Evolutionary conservation across 2,329 filamentous ascomycete genomes (phyloP).

Genomic region (Erysiphe pulchra): DNA sequence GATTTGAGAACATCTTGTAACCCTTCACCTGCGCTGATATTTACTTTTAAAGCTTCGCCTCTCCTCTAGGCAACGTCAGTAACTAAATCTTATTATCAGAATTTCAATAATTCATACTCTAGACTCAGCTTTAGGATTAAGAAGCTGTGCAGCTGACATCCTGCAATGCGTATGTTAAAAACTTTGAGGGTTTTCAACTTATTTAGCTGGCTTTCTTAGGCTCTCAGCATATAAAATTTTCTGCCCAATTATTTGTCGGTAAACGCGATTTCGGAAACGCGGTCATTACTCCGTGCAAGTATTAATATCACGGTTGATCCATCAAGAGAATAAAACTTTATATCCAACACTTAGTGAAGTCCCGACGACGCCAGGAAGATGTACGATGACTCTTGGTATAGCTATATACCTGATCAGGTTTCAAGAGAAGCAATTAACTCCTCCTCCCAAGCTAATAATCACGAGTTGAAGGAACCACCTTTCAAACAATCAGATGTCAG

Average conservation of each 20-base stretch:
- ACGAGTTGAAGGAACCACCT: conserved; percentile 42
- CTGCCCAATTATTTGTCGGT: too few relatives aligned
- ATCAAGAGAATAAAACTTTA: too few relatives aligned
- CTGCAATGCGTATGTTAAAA: conserved; percentile 3
- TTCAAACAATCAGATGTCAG: conserved; percentile 39
- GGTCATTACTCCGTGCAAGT: not conserved
- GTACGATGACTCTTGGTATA: conserved; percentile 74
- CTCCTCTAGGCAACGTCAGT: conserved; percentile 37
- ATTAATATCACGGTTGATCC: too few relatives aligned
- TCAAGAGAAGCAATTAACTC: conserved; percentile 19
- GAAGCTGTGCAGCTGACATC: conserved; percentile 94
- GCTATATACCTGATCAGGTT: conserved; percentile 35
- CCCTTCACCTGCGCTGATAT: conserved; percentile 90
- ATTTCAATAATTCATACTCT: conserved; percentile 30
- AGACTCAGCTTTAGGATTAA: conserved; percentile 97
- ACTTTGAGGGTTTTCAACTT: too few relatives aligned
- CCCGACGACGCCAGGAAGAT: conserved; percentile 18
- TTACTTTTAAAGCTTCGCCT: conserved; percentile 88
- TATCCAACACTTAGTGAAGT: too few relatives aligned
- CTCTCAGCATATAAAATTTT: too few relatives aligned
- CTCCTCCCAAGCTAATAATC: conserved; percentile 21
- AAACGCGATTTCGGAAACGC: too few relatives aligned
- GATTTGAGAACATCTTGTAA: conserved; percentile 85
- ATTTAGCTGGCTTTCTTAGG: too few relatives aligned
- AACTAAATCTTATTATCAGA: conserved; percentile 5